These are phyloP conservation scores for Coprinopsis strossmayeri DNA, from an alignment of 768 basidiomycete genomes.

Conservation along the genomic window DNA sequence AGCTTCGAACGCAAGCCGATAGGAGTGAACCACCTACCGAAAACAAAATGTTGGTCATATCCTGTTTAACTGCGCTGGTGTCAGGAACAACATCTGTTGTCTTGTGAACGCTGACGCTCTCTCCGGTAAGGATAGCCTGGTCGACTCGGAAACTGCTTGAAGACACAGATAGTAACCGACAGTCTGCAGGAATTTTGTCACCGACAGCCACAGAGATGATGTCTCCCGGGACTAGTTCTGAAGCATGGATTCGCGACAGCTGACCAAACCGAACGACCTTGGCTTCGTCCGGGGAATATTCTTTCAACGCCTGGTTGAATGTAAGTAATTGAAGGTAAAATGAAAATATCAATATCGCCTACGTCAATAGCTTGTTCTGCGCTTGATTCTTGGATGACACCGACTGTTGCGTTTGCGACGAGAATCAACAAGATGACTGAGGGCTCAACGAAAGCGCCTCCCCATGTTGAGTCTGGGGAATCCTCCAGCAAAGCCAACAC, in stretches of 20 bases:
- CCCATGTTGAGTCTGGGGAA: constrained; percentile 46
- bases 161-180: constrained; percentile 79
- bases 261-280: constrained; percentile 77
- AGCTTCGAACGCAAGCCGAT: constrained; percentile 3
- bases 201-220: constrained; percentile 88
- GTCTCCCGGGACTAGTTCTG: constrained; percentile 91
- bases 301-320: constrained; percentile 72
- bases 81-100: constrained; percentile 62
- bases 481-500: constrained; percentile 86
- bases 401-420: constrained; percentile 94
- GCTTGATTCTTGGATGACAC: constrained; percentile 94
- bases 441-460: constrained; percentile 93
- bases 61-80: constrained; percentile 85
- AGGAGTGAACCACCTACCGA: constrained; percentile 43
- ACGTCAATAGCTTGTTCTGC: constrained; percentile 98
- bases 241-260: constrained; percentile 70
- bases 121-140: constrained; percentile 95
- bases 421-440: constrained; percentile 93
- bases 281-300: constrained; percentile 96
- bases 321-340: constrained; percentile 6
- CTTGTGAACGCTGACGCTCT: constrained; percentile 88
- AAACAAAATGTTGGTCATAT: constrained; percentile 96
- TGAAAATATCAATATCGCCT: constrained; percentile 22
- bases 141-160: constrained; percentile 94
- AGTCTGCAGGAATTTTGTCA: constrained; percentile 94